Evolutionary conservation across 371 early-diverging fungal genomes (phyloP).

Genomic region (Apophysomyces ossiformis): DNA sequence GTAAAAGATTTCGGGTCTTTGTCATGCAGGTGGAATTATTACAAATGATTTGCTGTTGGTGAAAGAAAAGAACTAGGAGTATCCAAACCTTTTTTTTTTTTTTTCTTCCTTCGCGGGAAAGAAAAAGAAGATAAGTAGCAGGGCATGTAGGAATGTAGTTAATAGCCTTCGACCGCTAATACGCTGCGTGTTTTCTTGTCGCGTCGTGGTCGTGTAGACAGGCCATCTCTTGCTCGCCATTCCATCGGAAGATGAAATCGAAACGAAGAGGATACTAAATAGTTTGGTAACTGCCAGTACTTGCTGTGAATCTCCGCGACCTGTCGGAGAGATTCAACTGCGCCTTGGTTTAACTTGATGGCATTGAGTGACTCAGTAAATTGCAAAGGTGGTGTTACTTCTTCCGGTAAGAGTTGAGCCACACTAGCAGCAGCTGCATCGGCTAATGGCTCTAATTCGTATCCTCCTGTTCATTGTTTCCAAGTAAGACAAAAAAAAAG

Average conservation of each 20-base stretch:
- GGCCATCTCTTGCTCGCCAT: conserved; percentile 60
- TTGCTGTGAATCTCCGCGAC: conserved; percentile 49
- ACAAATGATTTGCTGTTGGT: no score
- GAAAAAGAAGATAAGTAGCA: no score
- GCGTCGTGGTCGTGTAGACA: conserved; percentile 55
- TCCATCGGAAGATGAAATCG: conserved; percentile 57
- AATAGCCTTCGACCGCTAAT: conserved; percentile 37
- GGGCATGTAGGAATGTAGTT: background rate
- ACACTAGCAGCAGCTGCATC: conserved; percentile 50
- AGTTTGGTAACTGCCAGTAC: conserved; percentile 57
- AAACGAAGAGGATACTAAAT: conserved; percentile 43
- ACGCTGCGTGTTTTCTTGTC: conserved; percentile 39
- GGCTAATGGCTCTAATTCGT: conserved; percentile 54
- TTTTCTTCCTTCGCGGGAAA: no score
- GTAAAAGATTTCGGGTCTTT: no score
- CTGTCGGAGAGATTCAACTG: conserved; percentile 49
- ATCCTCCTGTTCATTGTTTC: conserved; percentile 34
- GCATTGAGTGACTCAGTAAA: conserved; percentile 38
- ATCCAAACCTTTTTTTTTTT: no score
- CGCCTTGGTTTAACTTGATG: conserved; percentile 60
- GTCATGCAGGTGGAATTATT: no score
- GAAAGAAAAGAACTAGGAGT: no score
- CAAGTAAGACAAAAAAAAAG: no score
- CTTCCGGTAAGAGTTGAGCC: conserved; percentile 47
- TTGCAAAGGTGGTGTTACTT: background rate